Evolutionary conservation across 2,329 filamentous ascomycete species (phyloP).

Genomic region (Talaromyces marneffei): DNA sequence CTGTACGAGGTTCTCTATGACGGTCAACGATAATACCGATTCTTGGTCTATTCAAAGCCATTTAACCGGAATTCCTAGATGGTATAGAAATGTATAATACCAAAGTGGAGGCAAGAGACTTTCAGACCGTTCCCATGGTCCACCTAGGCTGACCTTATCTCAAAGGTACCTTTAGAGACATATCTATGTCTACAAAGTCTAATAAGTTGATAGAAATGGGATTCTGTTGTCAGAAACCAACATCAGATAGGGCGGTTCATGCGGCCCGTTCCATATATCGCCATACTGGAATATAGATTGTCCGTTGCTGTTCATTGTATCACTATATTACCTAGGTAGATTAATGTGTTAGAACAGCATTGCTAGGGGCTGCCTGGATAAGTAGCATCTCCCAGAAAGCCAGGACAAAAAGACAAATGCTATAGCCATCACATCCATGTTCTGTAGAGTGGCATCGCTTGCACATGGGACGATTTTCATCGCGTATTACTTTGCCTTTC

Average conservation of each 20-base stretch:
- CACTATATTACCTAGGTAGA: too few species aligned
- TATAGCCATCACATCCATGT: conserved; percentile 7
- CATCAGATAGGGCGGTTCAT: too few species aligned
- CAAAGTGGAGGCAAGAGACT: too few species aligned
- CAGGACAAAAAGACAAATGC: conserved; percentile 5
- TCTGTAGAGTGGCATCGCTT: conserved; percentile 2
- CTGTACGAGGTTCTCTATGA: background rate
- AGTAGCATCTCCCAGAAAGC: background rate
- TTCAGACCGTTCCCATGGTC: background rate
- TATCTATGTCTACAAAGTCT: background rate
- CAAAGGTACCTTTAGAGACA: background rate
- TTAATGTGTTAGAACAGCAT: background rate
- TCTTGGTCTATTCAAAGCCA: background rate
- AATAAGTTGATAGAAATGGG: too few species aligned
- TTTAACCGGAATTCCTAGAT: background rate
- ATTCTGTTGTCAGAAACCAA: too few species aligned
- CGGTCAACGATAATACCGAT: conserved; percentile 6
- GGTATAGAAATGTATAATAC: too few species aligned
- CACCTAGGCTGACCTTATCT: background rate
- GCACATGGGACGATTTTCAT: background rate
- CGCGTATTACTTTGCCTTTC: conserved; percentile 4
- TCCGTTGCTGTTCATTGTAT: too few species aligned
- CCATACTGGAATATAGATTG: background rate
- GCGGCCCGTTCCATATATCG: too few species aligned
- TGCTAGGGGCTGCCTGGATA: background rate